Evolutionary conservation across 106 monocot species (phyloP).

Genomic region (Agapanthus africanus): DNA sequence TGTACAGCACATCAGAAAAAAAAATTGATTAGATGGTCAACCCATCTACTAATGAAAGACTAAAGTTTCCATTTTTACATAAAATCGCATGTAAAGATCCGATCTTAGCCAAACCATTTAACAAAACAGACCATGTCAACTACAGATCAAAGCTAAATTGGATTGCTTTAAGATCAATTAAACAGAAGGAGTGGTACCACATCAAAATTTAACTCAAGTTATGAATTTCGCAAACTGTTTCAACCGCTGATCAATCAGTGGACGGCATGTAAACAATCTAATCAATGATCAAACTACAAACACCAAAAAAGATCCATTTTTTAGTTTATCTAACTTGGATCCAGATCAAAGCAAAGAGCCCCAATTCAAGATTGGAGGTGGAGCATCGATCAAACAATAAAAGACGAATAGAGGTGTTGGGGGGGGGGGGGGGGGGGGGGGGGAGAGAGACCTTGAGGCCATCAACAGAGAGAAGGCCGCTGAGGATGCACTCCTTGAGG

Average conservation of each 20-base stretch:
- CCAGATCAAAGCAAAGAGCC: neutral
- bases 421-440: too few relatives aligned
- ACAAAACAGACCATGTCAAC: neutral
- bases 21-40: too few relatives aligned
- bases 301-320: neutral
- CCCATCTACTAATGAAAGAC: neutral
- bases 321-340: neutral
- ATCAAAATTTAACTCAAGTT: neutral
- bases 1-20: too few relatives aligned
- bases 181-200: too few relatives aligned
- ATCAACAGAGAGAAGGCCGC: conserved; percentile 88
- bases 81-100: neutral
- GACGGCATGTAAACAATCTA: neutral
- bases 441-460: conserved; percentile 66
- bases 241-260: neutral
- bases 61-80: neutral
- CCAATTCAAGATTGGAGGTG: neutral
- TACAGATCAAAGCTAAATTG: conserved; percentile 2
- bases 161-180: too few relatives aligned
- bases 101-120: too few relatives aligned
- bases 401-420: too few relatives aligned
- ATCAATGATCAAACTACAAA: neutral
- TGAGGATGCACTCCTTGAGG: conserved; percentile 93
- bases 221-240: neutral
- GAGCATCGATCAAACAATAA: neutral